phyloP scores from a whole-genome alignment of 2,329 filamentous ascomycete species.

The Penicillium sp. region DNA sequence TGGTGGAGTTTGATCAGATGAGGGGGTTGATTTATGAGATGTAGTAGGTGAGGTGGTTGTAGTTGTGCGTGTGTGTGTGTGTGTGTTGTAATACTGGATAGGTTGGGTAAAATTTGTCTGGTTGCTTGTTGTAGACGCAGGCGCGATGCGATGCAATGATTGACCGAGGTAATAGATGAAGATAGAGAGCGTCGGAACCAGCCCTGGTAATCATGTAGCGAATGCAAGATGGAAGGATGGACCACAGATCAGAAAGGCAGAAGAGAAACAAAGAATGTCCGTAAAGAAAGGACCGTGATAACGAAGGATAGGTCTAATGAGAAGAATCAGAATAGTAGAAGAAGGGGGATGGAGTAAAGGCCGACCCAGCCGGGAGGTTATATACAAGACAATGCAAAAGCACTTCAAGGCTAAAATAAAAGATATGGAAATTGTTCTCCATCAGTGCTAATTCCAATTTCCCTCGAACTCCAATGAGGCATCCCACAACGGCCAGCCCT shows the following conservation, averaged over 20 bases:
- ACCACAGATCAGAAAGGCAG: background rate
- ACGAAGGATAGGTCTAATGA: background rate
- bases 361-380: constrained; percentile 1
- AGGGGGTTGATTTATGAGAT: background rate
- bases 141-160: background rate
- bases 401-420: too few species aligned
- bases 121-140: background rate
- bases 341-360: background rate
- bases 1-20: background rate
- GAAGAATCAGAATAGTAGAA: background rate
- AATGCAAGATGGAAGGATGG: background rate
- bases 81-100: background rate
- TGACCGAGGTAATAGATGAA: background rate
- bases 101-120: background rate
- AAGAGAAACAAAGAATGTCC: background rate
- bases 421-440: background rate
- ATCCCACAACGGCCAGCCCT: constrained; percentile 24
- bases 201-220: background rate
- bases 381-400: constrained; percentile 1
- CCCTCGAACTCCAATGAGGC: constrained; percentile 4
- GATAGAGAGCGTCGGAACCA: constrained; percentile 4
- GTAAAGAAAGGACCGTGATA: background rate
- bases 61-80: background rate
- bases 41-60: background rate
- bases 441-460: background rate